These are phyloP conservation scores for Magnaporthiopsis rhizophila DNA, from an alignment of 2,329 filamentous ascomycete species.

Conservation along the genomic window DNA sequence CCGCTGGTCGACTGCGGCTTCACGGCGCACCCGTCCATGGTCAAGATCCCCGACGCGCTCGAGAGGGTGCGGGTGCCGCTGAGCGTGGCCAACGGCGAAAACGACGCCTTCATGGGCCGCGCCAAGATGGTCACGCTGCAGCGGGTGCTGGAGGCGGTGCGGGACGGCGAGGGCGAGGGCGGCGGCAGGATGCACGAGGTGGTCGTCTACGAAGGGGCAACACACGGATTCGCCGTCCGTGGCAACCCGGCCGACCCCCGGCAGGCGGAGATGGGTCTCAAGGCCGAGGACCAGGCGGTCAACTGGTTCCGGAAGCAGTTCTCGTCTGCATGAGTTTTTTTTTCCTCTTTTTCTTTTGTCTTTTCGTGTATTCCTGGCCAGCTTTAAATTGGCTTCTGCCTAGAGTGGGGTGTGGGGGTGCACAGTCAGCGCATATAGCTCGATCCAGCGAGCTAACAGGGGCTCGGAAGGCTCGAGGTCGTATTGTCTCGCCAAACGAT, in stretches of 20 bases:
- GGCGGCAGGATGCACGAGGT: slow-evolving; percentile 24
- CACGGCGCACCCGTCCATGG: slow-evolving; percentile 41
- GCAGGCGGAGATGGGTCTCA: slow-evolving; percentile 21
- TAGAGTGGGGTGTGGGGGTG: background rate
- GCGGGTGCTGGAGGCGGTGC: slow-evolving; percentile 20
- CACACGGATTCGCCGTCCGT: slow-evolving; percentile 32
- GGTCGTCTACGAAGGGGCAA: slow-evolving; percentile 27
- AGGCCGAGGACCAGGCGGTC: slow-evolving; percentile 26
- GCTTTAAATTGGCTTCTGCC: background rate
- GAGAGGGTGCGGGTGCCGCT: slow-evolving; percentile 34
- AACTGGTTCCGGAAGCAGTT: slow-evolving; percentile 23
- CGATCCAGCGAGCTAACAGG: background rate
- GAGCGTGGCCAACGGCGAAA: slow-evolving; percentile 36
- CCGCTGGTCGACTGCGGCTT: slow-evolving; percentile 43
- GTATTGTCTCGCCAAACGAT: background rate
- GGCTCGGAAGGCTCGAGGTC: background rate
- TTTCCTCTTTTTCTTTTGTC: background rate
- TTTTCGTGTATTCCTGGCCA: no score
- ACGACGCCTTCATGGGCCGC: slow-evolving; percentile 30
- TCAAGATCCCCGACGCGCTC: slow-evolving; percentile 39
- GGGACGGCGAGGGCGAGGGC: background rate
- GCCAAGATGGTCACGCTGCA: slow-evolving; percentile 25
- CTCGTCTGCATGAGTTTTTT: background rate
- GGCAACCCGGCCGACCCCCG: slow-evolving; percentile 26
- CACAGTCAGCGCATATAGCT: background rate